Conservation (phyloP, 148 eudicot species). For the Amaranthus palmeri region DNA sequence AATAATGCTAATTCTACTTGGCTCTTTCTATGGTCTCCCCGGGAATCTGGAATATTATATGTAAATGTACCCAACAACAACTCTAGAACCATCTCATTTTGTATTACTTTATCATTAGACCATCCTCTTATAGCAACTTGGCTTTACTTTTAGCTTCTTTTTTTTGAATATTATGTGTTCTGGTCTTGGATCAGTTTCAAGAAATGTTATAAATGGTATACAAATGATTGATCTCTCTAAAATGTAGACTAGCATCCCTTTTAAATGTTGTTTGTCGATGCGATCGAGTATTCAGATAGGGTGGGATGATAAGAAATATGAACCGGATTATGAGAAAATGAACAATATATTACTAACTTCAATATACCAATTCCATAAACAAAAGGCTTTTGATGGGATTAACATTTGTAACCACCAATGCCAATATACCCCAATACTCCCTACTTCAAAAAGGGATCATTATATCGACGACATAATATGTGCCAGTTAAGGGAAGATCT, state of each 20-base stretch:
- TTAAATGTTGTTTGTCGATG: too few species aligned
- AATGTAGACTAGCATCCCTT: too few species aligned
- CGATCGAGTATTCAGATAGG: too few species aligned
- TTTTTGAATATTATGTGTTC: too few species aligned
- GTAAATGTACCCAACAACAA: not conserved
- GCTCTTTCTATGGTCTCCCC: conserved; percentile 7
- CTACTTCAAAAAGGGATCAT: conserved; percentile 34
- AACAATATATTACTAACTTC: conserved; percentile 19
- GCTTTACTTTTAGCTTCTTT: too few species aligned
- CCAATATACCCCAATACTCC: conserved; percentile 11
- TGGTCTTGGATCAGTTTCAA: conserved; percentile 1
- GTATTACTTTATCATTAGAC: too few species aligned
- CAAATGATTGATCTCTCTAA: too few species aligned
- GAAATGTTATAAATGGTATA: not conserved
- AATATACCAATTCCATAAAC: conserved; percentile 22
- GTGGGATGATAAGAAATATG: not conserved
- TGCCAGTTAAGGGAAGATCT: conserved; percentile 13
- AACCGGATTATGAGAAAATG: not conserved
- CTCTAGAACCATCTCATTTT: conserved; percentile 14
- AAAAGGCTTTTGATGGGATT: conserved; percentile 20
- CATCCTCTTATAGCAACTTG: too few species aligned
- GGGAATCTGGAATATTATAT: conserved; percentile 27
- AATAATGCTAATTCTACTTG: conserved; percentile 18
- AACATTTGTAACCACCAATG: conserved; percentile 7
- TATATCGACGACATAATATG: conserved; percentile 17